Percentiles rank a stretch among this genome's conserved stretches.
Evolutionary conservation across 208 protist genomes (phyloP).

Genomic region (Herpetomonas tarakana): DNA sequence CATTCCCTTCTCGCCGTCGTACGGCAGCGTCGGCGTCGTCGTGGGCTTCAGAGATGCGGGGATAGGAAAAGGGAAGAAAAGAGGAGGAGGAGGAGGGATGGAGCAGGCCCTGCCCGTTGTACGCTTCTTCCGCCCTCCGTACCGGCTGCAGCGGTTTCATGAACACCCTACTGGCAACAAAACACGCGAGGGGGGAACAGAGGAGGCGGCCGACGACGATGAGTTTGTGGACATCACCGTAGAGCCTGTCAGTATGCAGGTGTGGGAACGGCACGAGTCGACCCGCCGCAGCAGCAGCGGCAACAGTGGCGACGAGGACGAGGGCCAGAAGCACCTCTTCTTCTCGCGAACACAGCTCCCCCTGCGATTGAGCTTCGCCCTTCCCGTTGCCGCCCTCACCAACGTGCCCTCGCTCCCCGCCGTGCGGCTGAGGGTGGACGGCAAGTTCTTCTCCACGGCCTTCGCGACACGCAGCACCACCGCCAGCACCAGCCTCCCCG

Average conservation of each 20-base stretch:
- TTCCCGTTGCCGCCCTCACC: background rate
- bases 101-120: constrained; percentile 51
- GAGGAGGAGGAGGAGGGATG: no score
- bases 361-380: constrained; percentile 80
- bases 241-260: background rate
- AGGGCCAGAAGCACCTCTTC: constrained; percentile 26
- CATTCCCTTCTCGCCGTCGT: background rate
- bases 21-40: constrained; percentile 29
- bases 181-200: no score
- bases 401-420: background rate
- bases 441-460: background rate
- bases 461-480: background rate
- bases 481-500: background rate
- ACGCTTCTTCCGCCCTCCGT: constrained; percentile 27
- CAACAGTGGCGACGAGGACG: background rate
- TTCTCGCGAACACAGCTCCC: constrained; percentile 76
- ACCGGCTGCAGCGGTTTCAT: no score
- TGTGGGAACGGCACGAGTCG: background rate
- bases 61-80: no score
- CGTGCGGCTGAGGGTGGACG: background rate
- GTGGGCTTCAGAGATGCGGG: no score
- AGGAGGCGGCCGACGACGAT: background rate
- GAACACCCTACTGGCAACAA: no score
- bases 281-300: no score
- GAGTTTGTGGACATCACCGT: background rate